phyloP scores from a whole-genome alignment of 176 grass and related monocot species.

The Calamus simplicifolius region DNA sequence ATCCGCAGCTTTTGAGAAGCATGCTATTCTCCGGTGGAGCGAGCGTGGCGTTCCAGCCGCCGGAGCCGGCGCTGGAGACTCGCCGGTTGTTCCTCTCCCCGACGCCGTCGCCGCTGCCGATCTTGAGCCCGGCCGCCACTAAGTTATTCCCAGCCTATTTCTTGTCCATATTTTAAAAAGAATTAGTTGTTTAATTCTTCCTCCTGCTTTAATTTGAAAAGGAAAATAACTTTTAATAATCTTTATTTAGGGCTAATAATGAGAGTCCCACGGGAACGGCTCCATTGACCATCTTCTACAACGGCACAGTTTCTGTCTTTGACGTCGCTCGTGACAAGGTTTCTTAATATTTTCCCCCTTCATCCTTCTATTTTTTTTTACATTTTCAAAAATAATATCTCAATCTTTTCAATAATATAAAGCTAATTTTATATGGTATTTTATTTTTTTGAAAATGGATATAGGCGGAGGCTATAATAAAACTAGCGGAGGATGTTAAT shows the following conservation, averaged over 20 bases:
- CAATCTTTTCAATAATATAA: too few species aligned
- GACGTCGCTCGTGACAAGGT: conserved; percentile 6
- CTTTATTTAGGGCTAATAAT: background rate
- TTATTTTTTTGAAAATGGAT: too few species aligned
- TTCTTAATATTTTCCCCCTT: background rate
- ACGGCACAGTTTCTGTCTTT: conserved; percentile 10
- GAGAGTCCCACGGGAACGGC: background rate
- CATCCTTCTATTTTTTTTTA: too few species aligned
- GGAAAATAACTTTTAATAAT: background rate
- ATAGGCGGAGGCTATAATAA: conserved; percentile 2
- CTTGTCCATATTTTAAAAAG: too few species aligned
- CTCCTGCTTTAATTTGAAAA: too few species aligned
- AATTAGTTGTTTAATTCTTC: too few species aligned
- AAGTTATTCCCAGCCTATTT: background rate
- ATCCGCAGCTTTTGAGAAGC: background rate
- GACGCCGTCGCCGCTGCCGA: background rate
- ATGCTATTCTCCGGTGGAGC: background rate
- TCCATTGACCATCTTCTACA: conserved; percentile 20
- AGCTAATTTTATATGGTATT: too few species aligned
- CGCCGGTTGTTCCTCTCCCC: background rate
- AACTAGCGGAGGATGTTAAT: background rate
- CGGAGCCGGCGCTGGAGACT: background rate
- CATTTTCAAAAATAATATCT: too few species aligned
- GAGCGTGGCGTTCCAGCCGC: background rate
- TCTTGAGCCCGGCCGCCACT: background rate